Evolutionary conservation across 129 eudicot species (phyloP), one percentile per base, ranked within the genome.

Genomic region (Saussurea involucrata): DNA sequence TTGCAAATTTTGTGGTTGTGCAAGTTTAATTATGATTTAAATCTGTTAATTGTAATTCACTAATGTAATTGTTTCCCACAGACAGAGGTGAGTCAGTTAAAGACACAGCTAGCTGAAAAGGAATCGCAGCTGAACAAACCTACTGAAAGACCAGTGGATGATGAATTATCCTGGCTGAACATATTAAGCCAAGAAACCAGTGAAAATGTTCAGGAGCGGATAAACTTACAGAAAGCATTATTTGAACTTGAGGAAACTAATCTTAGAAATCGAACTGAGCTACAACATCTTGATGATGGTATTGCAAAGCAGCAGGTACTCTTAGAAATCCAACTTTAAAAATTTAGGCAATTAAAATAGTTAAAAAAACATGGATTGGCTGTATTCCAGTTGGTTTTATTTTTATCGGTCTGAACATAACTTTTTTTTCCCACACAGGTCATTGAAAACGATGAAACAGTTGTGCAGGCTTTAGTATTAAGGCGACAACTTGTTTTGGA

Each of bases 171-270:
- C 32, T 93, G 89, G 97, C 71, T 93, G 80, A 89, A 93, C 73
- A 49, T 68, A 61, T 76, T 93, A 81, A 93, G 98, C 86, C 95
- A 90, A 83, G 98, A 93, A 91, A 88, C 90, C 66, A 87, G 97
- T 77, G 97, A 90, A 89, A 93, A 90, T 84, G 95, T 93, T 70
- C 98, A 90, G 87, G 98, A 90, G 69, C 82, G 97, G 78, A 93
- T 93, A 78, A 93, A 93, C 78, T 76, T 93, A 60, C 98, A 90
- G 86, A 93, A 93, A 88, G 98, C 98, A 63, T 73, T 93, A 37
- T 88, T 87, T 80, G 98, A 93, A 79, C 87, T 93, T 67, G 98
- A 93, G 78, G 98, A 93, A 80, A 93, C 88, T 31, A 90, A 90
- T 86, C 88, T 88, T 86, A 88, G 82, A 72, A 93, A 93, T 81